Evolutionary conservation across 2,329 filamentous ascomycete genomes (phyloP).

Genomic region (Rhynchosporium secalis): DNA sequence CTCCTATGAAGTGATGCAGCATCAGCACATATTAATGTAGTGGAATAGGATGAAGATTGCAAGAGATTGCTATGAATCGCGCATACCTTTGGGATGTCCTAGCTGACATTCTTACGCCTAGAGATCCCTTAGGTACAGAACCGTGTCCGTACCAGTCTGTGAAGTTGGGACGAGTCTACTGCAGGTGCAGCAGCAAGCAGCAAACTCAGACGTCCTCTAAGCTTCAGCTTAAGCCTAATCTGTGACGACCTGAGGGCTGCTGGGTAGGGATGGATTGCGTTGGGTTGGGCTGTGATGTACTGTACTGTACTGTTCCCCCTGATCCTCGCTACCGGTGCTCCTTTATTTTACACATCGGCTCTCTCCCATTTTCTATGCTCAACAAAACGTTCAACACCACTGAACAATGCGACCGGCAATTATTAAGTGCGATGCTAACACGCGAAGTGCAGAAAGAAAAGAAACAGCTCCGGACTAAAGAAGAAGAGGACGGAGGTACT

Average conservation of each 20-base stretch:
- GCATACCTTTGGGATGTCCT: slow-evolving; percentile 34
- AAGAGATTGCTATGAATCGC: neutral
- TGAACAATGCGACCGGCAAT: too few relatives aligned
- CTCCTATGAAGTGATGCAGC: slow-evolving; percentile 43
- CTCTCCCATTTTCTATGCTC: neutral
- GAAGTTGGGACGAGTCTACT: slow-evolving; percentile 7
- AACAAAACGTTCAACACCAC: neutral
- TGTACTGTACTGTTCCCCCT: neutral
- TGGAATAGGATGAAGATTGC: neutral
- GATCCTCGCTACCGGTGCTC: neutral
- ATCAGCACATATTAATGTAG: slow-evolving; percentile 8
- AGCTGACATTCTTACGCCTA: slow-evolving; percentile 30
- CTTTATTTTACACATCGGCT: neutral
- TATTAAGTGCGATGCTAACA: too few relatives aligned
- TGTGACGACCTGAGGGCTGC: neutral
- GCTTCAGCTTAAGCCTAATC: slow-evolving; percentile 5
- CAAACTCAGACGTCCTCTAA: slow-evolving; percentile 14
- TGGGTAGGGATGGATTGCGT: neutral
- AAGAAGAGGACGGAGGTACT: too few relatives aligned
- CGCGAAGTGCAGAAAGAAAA: too few relatives aligned
- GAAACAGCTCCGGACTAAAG: too few relatives aligned
- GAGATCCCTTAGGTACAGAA: neutral
- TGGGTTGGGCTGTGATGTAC: neutral
- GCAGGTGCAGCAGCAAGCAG: neutral
- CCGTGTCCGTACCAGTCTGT: neutral